A percentile compares a stretch with the other conserved stretches of the same genome.
phyloP scores from a whole-genome alignment of 495 filamentous ascomycete species.

The Aspergillus wentii region DNA sequence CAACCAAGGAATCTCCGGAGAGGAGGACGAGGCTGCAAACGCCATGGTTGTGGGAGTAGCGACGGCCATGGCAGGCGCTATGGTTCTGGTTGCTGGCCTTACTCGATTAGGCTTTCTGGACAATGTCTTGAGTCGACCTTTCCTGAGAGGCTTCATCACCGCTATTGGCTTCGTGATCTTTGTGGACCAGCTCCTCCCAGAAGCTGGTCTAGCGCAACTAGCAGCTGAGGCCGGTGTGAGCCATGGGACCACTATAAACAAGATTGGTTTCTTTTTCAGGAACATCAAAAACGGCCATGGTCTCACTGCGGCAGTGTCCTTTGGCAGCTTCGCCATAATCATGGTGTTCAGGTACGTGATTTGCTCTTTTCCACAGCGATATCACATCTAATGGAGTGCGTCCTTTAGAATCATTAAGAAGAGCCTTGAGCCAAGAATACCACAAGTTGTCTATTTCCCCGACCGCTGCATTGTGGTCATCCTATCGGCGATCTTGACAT shows the following conservation, averaged over 20 bases:
- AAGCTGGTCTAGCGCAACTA: constrained; percentile 68
- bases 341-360: constrained; percentile 69
- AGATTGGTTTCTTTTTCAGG: constrained; percentile 70
- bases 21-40: constrained; percentile 65
- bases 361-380: not conserved
- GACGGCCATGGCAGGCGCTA: constrained; percentile 77
- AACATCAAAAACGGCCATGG: constrained; percentile 61
- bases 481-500: constrained; percentile 74
- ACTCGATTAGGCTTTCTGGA: constrained; percentile 90
- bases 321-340: constrained; percentile 78
- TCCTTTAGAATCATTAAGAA: constrained; percentile 70
- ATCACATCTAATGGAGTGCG: not conserved
- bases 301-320: constrained; percentile 70
- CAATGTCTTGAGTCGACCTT: constrained; percentile 87
- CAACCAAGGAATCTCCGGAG: constrained; percentile 58
- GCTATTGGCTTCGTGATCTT: constrained; percentile 95
- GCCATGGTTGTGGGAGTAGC: constrained; percentile 85
- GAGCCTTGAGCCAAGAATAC: constrained; percentile 73
- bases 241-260: constrained; percentile 82
- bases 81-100: constrained; percentile 79
- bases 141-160: constrained; percentile 91
- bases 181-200: constrained; percentile 89
- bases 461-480: constrained; percentile 92
- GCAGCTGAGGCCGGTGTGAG: constrained; percentile 55
- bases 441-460: constrained; percentile 80